Base-by-base conservation (phyloP, 108 stramenopile genomes). In the Nannochloropsis salina region DNA sequence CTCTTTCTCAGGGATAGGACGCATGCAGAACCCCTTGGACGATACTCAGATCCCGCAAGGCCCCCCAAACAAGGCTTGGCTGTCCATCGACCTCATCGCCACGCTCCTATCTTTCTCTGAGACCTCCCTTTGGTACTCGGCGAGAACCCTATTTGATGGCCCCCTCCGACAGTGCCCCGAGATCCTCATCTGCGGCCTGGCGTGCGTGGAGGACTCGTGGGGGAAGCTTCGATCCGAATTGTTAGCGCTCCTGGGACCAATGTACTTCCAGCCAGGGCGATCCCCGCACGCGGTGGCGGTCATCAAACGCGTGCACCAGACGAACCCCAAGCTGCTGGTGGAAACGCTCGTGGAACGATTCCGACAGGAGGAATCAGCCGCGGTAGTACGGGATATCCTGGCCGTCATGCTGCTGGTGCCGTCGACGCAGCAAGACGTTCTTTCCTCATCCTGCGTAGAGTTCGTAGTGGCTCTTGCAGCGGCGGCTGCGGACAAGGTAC, bases 231-330 rank as follows among this genome's bases (percentile, higher is more conserved):
- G 82, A 88, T 92, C 85, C 94, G 97, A 97, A 85, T 84, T 96
- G 84, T 96, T 97, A 94, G 85, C 94, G 61, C 94, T 95, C 84
- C 92, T 97, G 83, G 95, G 96, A 84, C 95, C 95, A 1, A 84
- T 95, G 20, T 96, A 96, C 90, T 97, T 97, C 89, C 91, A 93
- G 84, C 96, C 97, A 20, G 92, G 92, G 85, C 92, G 93, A 84
- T 93, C 95, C 90, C 90, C 86, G 44, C 93, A 82, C 45, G 44
- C 61, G 40, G 82, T 94, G 42, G 93, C 93, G 11, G 95, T 95
- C 22, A 90, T 96, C 43, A 91, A 94, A 10, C 90, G 95, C 44
- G 91, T 97, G 43, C 96, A 95, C 92, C 91, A 89, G 10, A 95
- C 96, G 45, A 95, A 94, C 41, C 94, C 93, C 9, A 94, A 92